A percentile compares a stretch with the other conserved stretches of the same genome.
Evolutionary conservation across 108 stramenopile species (phyloP).

Genomic region (Schizochytrium sp.): DNA sequence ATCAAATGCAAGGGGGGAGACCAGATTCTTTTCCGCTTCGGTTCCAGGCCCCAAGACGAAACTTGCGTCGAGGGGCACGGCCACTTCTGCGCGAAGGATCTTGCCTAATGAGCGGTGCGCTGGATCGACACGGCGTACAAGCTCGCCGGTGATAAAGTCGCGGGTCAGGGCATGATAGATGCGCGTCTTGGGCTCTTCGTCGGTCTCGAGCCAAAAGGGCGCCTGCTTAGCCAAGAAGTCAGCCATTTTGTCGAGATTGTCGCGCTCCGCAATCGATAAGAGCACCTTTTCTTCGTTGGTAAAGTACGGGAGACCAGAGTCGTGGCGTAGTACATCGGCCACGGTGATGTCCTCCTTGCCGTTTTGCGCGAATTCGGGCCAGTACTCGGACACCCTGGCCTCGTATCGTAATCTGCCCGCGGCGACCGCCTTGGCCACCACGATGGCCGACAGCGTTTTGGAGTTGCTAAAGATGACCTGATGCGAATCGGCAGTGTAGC

Average conservation of each 20-base stretch:
- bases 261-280: neutral
- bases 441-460: neutral
- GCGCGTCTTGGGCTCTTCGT: neutral
- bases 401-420: neutral
- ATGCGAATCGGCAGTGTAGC: neutral
- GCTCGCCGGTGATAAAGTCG: neutral
- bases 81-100: neutral
- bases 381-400: neutral
- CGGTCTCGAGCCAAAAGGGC: neutral
- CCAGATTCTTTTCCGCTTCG: neutral
- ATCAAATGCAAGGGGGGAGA: neutral
- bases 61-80: neutral
- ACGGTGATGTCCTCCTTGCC: neutral
- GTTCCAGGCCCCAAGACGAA: neutral
- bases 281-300: neutral
- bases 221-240: neutral
- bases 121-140: neutral
- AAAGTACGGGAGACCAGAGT: neutral
- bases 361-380: neutral
- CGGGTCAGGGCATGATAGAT: neutral
- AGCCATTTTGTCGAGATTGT: neutral
- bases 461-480: neutral
- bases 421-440: neutral
- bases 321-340: neutral
- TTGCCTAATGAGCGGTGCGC: neutral